Evolutionary conservation across 2,329 filamentous ascomycete species (phyloP), one percentile per base, ranked within the genome.

Genomic region (Scedosporium minutisporum): DNA sequence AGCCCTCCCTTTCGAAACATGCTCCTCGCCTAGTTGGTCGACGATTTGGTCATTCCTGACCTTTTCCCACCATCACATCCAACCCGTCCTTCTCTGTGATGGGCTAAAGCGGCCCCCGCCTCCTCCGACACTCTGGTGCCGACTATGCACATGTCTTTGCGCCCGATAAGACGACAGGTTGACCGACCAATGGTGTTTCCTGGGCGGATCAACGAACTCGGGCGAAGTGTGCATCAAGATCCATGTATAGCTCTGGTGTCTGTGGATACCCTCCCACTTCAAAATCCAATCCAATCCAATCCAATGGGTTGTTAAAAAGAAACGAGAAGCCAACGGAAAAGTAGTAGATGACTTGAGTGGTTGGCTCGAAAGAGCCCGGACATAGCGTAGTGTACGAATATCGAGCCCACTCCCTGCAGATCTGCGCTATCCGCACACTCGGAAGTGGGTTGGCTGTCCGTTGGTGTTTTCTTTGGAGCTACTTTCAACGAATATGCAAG

Each of bases 61-160:
- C 18, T 55, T 18, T 23, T 55, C 51, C 51, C 51, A 55, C 51
- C 51, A 38, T 38, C 33, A 38, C 44, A 48, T 48, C 25, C 51
- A 57, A 57, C 25, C 51, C 51, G 51, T 57, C 21, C 23, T 12
- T 57, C 51, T 21, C 12, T 57, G 51, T 57, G 44, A 48, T 48
- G 44, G 44, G 44, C 16, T 48, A 48, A 38, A 38, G 33, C 10
- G 44, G n/a, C 6, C 44, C 44, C 44, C 51, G 6, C 51, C 18
- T 9, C 51, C 51, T 55, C 51, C 51, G 51, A 55, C 51, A 23
- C 51, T 23, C 12, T 55, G 23, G 18, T 55, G 18, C 51, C 51
- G 51, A 23, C 23, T 55, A 9, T 55, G 51, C 18, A 27, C 18
- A 10, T 25, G 18, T 29, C 23, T 63, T 65, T 64, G 51, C 66